These are phyloP conservation scores for Rubia yunnanensis DNA, from an alignment of 257 asterid species.

Conservation along the genomic window DNA sequence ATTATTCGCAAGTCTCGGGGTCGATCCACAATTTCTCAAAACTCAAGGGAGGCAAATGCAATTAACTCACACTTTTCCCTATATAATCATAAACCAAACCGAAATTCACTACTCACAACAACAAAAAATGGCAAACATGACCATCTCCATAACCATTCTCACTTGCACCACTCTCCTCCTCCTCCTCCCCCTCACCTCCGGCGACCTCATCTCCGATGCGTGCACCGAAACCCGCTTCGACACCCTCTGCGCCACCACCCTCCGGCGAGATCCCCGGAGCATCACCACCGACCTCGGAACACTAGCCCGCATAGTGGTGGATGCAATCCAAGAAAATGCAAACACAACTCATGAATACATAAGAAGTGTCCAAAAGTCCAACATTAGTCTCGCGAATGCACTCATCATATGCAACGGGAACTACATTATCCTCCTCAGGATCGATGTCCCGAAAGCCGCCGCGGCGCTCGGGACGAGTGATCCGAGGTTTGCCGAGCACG, in stretches of 20 bases:
- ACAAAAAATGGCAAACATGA: background rate
- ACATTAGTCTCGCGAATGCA: background rate
- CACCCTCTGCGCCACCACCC: background rate
- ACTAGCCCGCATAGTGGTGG: conserved; percentile 2
- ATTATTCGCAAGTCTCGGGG: too few relatives aligned
- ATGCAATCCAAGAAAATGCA: conserved; percentile 6
- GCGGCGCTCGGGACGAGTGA: conserved; percentile 31
- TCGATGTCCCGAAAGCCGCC: conserved; percentile 35
- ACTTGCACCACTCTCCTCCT: background rate
- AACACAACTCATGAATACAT: background rate
- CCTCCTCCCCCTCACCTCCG: background rate
- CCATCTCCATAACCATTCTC: background rate
- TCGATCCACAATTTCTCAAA: too few relatives aligned
- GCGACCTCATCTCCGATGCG: conserved; percentile 2
- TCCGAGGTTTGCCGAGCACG: conserved; percentile 48
- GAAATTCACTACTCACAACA: too few relatives aligned
- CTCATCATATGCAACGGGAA: conserved; percentile 13
- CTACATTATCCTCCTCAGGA: background rate
- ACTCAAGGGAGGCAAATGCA: too few relatives aligned
- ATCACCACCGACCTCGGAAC: background rate
- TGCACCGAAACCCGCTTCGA: conserved; percentile 10
- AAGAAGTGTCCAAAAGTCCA: background rate
- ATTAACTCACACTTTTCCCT: too few relatives aligned
- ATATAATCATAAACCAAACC: too few relatives aligned
- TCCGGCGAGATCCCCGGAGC: conserved; percentile 4